These are phyloP conservation scores for Globisporangium carolinianum DNA, from an alignment of 352 stramenopile species.

Conservation along the genomic window DNA sequence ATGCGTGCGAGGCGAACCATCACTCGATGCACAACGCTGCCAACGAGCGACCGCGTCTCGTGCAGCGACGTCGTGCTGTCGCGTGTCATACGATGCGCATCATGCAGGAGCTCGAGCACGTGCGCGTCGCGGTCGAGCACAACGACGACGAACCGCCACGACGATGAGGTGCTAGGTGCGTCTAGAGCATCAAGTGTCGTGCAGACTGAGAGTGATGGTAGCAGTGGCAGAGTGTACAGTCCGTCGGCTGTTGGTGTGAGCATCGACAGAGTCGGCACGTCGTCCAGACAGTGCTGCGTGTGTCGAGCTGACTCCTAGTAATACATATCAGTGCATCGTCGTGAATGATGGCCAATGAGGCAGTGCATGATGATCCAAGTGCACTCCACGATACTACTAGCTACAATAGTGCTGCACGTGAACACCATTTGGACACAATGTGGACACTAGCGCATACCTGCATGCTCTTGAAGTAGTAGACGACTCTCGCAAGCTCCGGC, in stretches of 20 bases:
- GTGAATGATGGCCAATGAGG: no score
- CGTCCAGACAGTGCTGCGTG: slow-evolving; percentile 13
- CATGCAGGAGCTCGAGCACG: slow-evolving; percentile 55
- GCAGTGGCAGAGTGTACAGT: slow-evolving; percentile 38
- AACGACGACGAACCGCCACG: slow-evolving; percentile 39
- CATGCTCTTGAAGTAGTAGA: slow-evolving; percentile 38
- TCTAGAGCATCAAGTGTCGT: slow-evolving; percentile 19
- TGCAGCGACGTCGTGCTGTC: slow-evolving; percentile 25
- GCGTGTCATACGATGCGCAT: slow-evolving; percentile 29
- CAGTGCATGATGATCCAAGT: no score
- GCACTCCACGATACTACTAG: no score
- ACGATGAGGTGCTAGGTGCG: slow-evolving; percentile 40
- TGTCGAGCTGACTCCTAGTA: slow-evolving; percentile 14
- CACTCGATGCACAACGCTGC: slow-evolving; percentile 45
- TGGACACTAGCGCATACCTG: slow-evolving; percentile 19
- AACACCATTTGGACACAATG: no score
- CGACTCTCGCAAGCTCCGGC: slow-evolving; percentile 38
- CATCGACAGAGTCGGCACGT: slow-evolving; percentile 55
- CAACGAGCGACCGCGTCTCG: slow-evolving; percentile 37
- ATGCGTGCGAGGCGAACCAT: slow-evolving; percentile 28
- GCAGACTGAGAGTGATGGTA: slow-evolving; percentile 36
- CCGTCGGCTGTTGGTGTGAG: slow-evolving; percentile 28
- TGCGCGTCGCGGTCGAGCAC: slow-evolving; percentile 57
- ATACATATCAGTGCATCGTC: no score
- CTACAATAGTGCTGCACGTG: no score